Evolutionary conservation across 169 alveolate genomes (phyloP).

Genomic region (Plasmodium inui): DNA sequence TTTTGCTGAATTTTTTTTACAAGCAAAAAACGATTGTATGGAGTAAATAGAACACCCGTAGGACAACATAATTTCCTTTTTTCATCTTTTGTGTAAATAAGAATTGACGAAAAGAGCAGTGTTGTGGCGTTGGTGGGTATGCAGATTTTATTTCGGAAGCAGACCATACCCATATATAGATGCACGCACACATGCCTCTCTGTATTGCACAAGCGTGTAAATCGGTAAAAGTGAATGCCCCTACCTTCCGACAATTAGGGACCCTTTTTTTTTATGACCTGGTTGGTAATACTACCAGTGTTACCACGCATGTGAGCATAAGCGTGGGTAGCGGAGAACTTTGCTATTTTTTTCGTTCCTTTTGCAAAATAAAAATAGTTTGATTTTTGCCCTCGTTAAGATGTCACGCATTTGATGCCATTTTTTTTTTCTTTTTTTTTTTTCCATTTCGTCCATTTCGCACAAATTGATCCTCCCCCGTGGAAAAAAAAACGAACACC

Average conservation of each 20-base stretch:
- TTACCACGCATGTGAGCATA: neutral
- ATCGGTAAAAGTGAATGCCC: neutral
- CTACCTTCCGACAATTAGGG: neutral
- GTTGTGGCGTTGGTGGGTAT: neutral
- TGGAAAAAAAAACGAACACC: neutral
- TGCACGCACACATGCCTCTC: neutral
- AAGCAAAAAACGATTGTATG: neutral
- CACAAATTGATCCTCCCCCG: neutral
- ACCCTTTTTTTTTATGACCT: neutral
- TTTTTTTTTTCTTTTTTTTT: neutral
- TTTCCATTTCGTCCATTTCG: neutral
- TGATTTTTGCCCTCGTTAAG: neutral
- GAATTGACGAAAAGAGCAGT: neutral
- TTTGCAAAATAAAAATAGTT: neutral
- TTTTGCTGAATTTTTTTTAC: neutral
- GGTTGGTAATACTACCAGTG: neutral
- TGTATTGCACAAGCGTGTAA: neutral
- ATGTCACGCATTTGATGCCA: neutral
- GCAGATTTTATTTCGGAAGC: neutral
- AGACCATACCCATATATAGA: neutral
- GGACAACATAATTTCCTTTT: neutral
- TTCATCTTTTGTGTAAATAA: neutral
- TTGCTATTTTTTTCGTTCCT: neutral
- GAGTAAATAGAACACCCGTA: neutral
- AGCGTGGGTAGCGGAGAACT: neutral